These are phyloP conservation scores for Fusarium heterosporum DNA, from an alignment of 2,329 filamentous ascomycete genomes.

Conservation along the genomic window DNA sequence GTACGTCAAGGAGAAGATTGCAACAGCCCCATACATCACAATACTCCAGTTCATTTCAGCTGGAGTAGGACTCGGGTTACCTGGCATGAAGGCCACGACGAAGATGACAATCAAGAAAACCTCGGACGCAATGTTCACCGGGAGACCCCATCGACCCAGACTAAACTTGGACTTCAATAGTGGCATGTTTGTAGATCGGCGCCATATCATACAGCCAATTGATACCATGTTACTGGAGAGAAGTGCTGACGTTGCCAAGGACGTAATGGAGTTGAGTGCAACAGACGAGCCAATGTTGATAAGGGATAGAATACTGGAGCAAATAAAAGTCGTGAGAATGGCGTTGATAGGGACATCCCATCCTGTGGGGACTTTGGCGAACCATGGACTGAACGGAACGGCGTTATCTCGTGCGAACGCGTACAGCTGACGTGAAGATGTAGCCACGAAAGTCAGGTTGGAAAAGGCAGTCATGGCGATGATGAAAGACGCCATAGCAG, in stretches of 20 bases:
- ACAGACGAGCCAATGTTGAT: conserved; percentile 43
- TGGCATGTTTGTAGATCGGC: conserved; percentile 24
- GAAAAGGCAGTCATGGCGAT: conserved; percentile 42
- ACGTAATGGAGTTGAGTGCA: conserved; percentile 35
- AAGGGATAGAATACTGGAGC: conserved; percentile 35
- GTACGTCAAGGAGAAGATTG: conserved; percentile 24
- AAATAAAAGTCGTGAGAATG: conserved; percentile 35
- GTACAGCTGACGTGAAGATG: conserved; percentile 39
- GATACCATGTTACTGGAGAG: conserved; percentile 42
- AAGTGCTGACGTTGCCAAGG: conserved; percentile 31
- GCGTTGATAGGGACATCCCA: conserved; percentile 41
- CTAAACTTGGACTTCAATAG: conserved; percentile 37
- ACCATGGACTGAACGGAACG: conserved; percentile 42
- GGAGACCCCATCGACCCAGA: conserved; percentile 33
- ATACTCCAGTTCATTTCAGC: conserved; percentile 43
- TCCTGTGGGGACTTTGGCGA: conserved; percentile 27
- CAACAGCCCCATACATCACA: conserved; percentile 26
- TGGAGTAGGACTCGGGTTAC: conserved; percentile 28
- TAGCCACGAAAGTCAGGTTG: conserved; percentile 41
- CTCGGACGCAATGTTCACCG: conserved; percentile 35
- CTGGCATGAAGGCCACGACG: conserved; percentile 40
- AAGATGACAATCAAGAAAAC: conserved; percentile 36
- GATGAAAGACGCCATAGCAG: conserved; percentile 36
- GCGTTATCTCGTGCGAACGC: conserved; percentile 40
- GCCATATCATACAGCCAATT: conserved; percentile 43